Base-by-base conservation (phyloP, 352 stramenopile species). In the Pythium aquatile region DNA sequence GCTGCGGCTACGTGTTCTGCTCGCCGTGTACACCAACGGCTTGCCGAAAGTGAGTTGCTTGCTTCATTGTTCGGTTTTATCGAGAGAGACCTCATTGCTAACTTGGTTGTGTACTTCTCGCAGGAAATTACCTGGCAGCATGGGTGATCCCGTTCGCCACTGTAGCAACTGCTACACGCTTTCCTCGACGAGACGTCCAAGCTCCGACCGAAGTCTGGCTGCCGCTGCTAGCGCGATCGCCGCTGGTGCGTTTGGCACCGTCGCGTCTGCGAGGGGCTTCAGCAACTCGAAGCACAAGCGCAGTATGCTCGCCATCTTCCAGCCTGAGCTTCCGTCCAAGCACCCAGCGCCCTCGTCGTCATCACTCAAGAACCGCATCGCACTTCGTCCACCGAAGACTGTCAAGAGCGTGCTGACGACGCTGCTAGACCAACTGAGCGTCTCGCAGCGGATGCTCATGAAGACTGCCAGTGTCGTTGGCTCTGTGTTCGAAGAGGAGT, bases 391-490 rank as follows among this genome's bases (percentile, higher is more conserved):
- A 1, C 87, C 87, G 33, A 74, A 79, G n/a, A 91, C 81, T 0
- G 77, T 96, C 26, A 96, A 96, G 60, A 92, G 81, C 42, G 83
- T 96, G 2, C 69, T 96, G 16, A 93, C 85, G 28, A 94, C 85
- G 14, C 69, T 92, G 71, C 70, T 96, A 3, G 87, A 96, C 46
- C 83, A 93, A 54, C 73, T 96, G 20, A 91, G 82, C 1, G 81
- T 93, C 1, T 93, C 83, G 7, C 87, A 96, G 63, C 78, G 81
- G 30, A 93, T 94, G 82, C 72, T 96, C 14, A 84, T 96, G 77
- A 96, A 96, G 65, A 96, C 87, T 11, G 87, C 87, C 8, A 96
- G 85, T 52, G 80, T 89, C 24, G 88, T 96, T 30, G 87, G 83
- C 7, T 70, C 80, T 5, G 65, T 77, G 7, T 96, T 96, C 70